phyloP scores from a whole-genome alignment of 768 basidiomycete species.

The Chalciporus pseudorubinellus region DNA sequence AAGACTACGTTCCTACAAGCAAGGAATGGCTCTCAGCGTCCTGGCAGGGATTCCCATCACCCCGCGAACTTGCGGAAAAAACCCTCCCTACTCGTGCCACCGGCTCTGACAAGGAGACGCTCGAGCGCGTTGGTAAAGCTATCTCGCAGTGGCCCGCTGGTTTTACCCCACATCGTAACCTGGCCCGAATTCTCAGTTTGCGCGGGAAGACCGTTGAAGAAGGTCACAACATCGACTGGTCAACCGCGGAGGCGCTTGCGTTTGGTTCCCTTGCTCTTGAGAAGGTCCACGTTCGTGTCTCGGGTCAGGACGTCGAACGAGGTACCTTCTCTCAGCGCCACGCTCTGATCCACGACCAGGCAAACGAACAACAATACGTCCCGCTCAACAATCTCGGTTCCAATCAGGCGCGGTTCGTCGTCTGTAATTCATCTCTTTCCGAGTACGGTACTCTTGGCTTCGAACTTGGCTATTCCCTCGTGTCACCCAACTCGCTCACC shows the following conservation, averaged over 20 bases:
- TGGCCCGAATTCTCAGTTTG: conserved; percentile 83
- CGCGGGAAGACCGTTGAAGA: conserved; percentile 92
- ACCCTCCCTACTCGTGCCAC: conserved; percentile 90
- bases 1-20: conserved; percentile 92
- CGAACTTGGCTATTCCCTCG: conserved; percentile 97
- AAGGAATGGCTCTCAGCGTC: conserved; percentile 98
- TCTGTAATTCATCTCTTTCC: conserved; percentile 96
- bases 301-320: conserved; percentile 97
- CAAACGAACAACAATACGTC: conserved; percentile 84
- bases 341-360: conserved; percentile 95
- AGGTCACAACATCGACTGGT: conserved; percentile 93
- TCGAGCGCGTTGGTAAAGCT: conserved; percentile 81
- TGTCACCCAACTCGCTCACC: conserved; percentile 87
- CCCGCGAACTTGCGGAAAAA: conserved; percentile 90
- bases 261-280: conserved; percentile 92
- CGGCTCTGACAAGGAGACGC: conserved; percentile 70
- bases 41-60: conserved; percentile 98
- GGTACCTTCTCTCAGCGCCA: conserved; percentile 99
- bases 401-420: conserved; percentile 87
- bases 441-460: conserved; percentile 95
- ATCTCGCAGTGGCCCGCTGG: conserved; percentile 84
- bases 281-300: conserved; percentile 90
- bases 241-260: conserved; percentile 96
- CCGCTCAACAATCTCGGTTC: conserved; percentile 86
- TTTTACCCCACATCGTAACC: conserved; percentile 89